Base-by-base conservation (phyloP, 140 eudicot genomes). In the Erigeron philadelphicus region DNA sequence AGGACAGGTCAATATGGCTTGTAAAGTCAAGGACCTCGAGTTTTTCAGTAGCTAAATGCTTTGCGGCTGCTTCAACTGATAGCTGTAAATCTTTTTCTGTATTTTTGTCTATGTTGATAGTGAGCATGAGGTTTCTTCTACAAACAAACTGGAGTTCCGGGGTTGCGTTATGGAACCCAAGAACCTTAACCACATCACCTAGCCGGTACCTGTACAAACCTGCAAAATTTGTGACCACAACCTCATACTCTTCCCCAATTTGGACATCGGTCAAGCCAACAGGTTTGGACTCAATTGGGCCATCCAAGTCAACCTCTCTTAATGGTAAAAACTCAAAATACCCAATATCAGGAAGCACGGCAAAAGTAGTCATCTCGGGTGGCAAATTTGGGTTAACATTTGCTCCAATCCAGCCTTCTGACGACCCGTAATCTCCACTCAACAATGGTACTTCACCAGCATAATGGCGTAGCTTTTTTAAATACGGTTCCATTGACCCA, bases 391-490 rank as follows among this genome's bases (percentile, higher is more conserved):
- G 97, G 79, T 86, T 80, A 5, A 91, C 89, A 73, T 90, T 90
- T 55, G 86, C 95, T 47, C 95, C 97, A 7, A 90, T 78, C 97
- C 97, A 90, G 25, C 97, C 96, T 75, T 90, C 97, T 1, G 97
- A 88, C 19, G 97, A 67, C 55, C 97, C 97, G 62, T 90, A 90
- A 80, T 90, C 97, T 0, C 87, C 89, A 64, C 96, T 80, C 42
- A 85, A 61, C 77, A 92, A 67, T 1, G 85, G 88, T 53, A 92
- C 70, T 9, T 62, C 72, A 6, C 92, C 90, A 0, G 95, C 95
- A 70, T 88, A 92, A 41, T 80, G 88, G 83, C 93, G 83, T 72
- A 92, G 45, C 13, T 92, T 89, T 15, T 75, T 81, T 77, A 86
- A 57, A 69, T 92, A 4, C 8, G 79, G 79, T 47, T 74, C 79